Percentiles rank a stretch among this genome's conserved stretches.
Conservation (phyloP, 1,139 yeast species). For the Taphrina betulina region DNA sequence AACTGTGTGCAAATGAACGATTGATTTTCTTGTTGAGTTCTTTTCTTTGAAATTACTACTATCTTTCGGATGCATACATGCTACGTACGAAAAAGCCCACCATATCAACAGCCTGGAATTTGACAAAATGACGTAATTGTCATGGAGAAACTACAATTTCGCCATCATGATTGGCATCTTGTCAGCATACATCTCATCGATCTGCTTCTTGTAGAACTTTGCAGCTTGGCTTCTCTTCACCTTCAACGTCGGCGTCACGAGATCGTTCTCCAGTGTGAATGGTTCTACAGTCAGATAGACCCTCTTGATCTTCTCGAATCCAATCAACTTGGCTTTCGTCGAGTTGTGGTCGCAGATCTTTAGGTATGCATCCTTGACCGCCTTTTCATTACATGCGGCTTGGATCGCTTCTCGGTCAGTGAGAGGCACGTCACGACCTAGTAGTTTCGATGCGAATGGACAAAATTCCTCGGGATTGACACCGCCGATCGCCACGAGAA, state of each 20-base stretch:
- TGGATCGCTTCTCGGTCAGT: slow-evolving; percentile 43
- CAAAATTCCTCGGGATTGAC: slow-evolving; percentile 51
- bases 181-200: slow-evolving; percentile 60
- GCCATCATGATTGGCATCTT: slow-evolving; percentile 19
- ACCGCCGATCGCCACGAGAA: slow-evolving; percentile 64
- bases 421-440: slow-evolving; percentile 39
- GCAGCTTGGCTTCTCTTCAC: slow-evolving; percentile 63
- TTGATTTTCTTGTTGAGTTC: background rate
- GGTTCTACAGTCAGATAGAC: slow-evolving; percentile 63
- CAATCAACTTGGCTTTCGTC: slow-evolving; percentile 44
- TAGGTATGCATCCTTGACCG: slow-evolving; percentile 44
- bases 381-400: slow-evolving; percentile 41
- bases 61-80: no score
- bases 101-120: no score
- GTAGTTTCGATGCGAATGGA: slow-evolving; percentile 41
- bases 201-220: slow-evolving; percentile 48
- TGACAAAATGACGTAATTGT: no score
- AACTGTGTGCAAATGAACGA: no score
- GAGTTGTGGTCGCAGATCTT: slow-evolving; percentile 43
- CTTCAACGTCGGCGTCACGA: slow-evolving; percentile 74
- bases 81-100: no score
- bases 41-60: background rate
- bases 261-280: slow-evolving; percentile 60
- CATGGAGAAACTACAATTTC: slow-evolving; percentile 9
- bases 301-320: slow-evolving; percentile 67